Conservation (phyloP, 345 rosid genomes). For the Litchi chinensis region DNA sequence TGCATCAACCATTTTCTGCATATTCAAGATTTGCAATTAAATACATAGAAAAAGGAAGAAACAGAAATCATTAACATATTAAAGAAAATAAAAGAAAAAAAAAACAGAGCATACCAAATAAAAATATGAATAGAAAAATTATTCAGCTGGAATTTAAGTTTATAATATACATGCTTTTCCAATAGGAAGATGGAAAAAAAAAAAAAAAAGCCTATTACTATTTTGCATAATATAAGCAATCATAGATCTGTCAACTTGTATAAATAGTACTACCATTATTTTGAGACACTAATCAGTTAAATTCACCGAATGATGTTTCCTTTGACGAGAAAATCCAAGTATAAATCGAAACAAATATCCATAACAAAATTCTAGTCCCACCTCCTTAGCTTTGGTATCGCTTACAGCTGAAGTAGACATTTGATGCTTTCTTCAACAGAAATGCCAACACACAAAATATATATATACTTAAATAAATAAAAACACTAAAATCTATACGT, state of each 20-base stretch:
- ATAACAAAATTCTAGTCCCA: neutral
- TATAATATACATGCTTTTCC: too few species aligned
- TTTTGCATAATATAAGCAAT: conserved; percentile 12
- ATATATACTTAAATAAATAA: neutral
- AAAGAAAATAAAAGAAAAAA: neutral
- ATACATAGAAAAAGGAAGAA: conserved; percentile 19
- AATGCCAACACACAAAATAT: neutral
- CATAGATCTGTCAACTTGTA: conserved; percentile 12
- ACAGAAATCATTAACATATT: neutral
- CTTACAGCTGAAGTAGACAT: neutral
- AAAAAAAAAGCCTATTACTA: neutral
- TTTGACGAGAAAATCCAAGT: neutral
- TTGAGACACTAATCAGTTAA: neutral
- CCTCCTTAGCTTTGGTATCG: neutral
- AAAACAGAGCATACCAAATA: conserved; percentile 16
- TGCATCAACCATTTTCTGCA: conserved; percentile 61
- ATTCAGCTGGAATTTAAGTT: neutral
- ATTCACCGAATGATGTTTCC: neutral
- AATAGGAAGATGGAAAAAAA: neutral
- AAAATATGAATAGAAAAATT: neutral
- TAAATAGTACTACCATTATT: neutral
- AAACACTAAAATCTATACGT: neutral
- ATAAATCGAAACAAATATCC: conserved; percentile 2
- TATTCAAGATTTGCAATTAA: conserved; percentile 8
- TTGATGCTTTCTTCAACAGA: neutral